Percentiles rank a stretch among this genome's conserved stretches.
Evolutionary conservation across 2,329 filamentous ascomycete genomes (phyloP).

Genomic region (Beauveria medogensis): DNA sequence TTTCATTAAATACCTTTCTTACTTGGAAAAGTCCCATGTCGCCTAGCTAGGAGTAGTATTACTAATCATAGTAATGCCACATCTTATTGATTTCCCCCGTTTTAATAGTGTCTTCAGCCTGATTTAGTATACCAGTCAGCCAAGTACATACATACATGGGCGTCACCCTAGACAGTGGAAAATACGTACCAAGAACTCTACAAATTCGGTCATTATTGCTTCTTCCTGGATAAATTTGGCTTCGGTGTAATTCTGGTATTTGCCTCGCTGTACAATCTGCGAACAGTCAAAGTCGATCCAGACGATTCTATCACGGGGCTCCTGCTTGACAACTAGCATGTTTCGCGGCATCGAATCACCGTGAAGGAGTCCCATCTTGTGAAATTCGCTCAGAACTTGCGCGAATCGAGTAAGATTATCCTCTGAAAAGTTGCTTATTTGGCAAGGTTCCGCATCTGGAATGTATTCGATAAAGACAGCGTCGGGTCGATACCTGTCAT

Average conservation of each 20-base stretch:
- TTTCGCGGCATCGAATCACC: neutral
- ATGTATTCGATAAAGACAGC: constrained; percentile 4
- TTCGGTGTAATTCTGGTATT: neutral
- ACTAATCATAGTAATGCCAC: neutral
- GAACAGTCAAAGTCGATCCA: neutral
- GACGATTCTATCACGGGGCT: neutral
- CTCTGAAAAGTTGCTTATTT: neutral
- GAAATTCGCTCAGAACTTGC: neutral
- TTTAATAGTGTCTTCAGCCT: neutral
- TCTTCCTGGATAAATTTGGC: neutral
- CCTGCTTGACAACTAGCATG: neutral
- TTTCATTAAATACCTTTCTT: no score
- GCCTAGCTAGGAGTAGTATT: no score
- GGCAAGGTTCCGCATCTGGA: neutral
- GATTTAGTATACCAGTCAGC: neutral
- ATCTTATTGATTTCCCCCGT: neutral
- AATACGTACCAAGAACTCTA: neutral
- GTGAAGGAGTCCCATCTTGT: neutral
- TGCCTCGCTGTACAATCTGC: neutral
- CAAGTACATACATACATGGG: neutral
- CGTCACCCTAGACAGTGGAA: neutral
- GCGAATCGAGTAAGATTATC: neutral
- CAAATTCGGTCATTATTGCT: neutral
- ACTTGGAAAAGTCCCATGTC: no score
- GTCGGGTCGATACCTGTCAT: neutral